phyloP scores from a whole-genome alignment of 2,329 filamentous ascomycete species.

The Monosporascus sp. region DNA sequence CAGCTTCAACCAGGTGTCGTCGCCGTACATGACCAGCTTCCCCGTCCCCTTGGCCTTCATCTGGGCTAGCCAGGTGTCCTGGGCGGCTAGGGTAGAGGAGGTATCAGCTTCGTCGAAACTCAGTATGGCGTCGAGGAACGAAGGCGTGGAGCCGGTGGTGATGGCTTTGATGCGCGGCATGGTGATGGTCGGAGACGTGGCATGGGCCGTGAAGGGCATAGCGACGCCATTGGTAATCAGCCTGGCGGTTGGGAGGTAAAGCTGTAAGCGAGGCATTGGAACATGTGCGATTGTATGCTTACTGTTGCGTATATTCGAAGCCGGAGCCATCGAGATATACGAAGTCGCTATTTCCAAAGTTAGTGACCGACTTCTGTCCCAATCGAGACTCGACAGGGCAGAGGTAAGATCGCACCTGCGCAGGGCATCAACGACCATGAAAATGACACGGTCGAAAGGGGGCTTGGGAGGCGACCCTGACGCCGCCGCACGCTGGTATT shows the following conservation, averaged over 20 bases:
- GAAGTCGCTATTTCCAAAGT: conserved; percentile 64
- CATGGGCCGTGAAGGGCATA: conserved; percentile 90
- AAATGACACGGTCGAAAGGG: conserved; percentile 83
- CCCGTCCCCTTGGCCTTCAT: conserved; percentile 68
- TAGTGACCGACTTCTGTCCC: not conserved
- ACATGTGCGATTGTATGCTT: not conserved
- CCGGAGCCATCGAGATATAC: conserved; percentile 78
- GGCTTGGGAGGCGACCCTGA: conserved; percentile 55
- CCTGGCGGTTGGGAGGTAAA: conserved; percentile 37
- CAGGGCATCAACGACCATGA: conserved; percentile 97
- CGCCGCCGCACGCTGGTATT: conserved; percentile 51
- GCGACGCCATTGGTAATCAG: conserved; percentile 79
- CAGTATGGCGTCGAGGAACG: conserved; percentile 92
- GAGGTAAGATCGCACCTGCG: conserved; percentile 56
- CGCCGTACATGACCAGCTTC: conserved; percentile 89
- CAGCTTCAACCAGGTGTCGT: conserved; percentile 97
- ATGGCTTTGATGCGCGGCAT: conserved; percentile 98
- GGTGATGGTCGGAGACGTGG: conserved; percentile 93
- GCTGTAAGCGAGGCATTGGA: not conserved
- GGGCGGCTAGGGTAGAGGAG: conserved; percentile 75
- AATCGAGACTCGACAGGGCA: not conserved
- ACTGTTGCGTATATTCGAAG: conserved; percentile 82
- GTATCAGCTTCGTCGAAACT: conserved; percentile 95
- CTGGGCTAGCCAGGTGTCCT: conserved; percentile 96
- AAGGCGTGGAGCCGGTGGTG: conserved; percentile 96